Percentiles rank a stretch among this genome's conserved stretches.
phyloP scores from a whole-genome alignment of 2,329 filamentous ascomycete species.

The Aspergillus proliferans region DNA sequence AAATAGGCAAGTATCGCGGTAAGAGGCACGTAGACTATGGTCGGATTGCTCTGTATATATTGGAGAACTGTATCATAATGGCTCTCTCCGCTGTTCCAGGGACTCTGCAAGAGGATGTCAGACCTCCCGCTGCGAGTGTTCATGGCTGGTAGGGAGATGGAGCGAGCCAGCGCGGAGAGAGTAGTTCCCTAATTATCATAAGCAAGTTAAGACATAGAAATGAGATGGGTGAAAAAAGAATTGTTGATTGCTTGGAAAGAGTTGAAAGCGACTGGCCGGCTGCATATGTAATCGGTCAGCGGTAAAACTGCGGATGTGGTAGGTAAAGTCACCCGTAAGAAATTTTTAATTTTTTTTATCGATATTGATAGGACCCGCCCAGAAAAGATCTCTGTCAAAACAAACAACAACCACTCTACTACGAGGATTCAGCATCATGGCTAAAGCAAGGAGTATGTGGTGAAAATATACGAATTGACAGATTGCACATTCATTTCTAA shows the following conservation, averaged over 20 bases:
- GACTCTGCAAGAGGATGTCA: slow-evolving; percentile 23
- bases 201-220: slow-evolving; percentile 7
- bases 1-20: slow-evolving; percentile 24
- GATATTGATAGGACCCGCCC: slow-evolving; percentile 25
- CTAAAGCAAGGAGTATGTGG: slow-evolving; percentile 31
- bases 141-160: slow-evolving; percentile 25
- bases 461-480: background rate
- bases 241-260: background rate
- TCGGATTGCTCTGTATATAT: slow-evolving; percentile 21
- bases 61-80: slow-evolving; percentile 29
- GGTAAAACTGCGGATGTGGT: slow-evolving; percentile 20
- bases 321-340: slow-evolving; percentile 20
- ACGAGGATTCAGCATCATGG: slow-evolving; percentile 28
- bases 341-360: slow-evolving; percentile 30
- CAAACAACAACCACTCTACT: background rate
- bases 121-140: slow-evolving; percentile 27
- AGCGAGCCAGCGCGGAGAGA: slow-evolving; percentile 16
- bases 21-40: slow-evolving; percentile 23
- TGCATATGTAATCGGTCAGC: background rate
- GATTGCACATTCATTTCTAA: slow-evolving; percentile 5
- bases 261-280: background rate
- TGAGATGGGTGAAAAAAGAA: slow-evolving; percentile 6
- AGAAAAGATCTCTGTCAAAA: slow-evolving; percentile 15
- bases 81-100: slow-evolving; percentile 20
- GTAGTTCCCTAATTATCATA: slow-evolving; percentile 11